A percentile compares a stretch with the other conserved stretches of the same genome.
Evolutionary conservation across 306 rosid genomes (phyloP).

Genomic region (Quercus wislizeni): DNA sequence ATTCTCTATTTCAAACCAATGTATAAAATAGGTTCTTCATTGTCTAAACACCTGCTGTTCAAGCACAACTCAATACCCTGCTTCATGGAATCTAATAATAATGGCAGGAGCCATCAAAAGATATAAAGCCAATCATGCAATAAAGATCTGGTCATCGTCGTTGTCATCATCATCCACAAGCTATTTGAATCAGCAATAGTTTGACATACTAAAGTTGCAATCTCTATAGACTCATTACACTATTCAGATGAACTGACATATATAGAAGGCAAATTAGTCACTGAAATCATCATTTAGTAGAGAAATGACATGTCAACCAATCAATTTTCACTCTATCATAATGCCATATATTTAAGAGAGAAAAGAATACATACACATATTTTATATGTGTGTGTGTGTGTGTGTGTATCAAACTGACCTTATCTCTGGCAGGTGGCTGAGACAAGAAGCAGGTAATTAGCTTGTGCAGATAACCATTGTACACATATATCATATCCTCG

Average conservation of each 20-base stretch:
- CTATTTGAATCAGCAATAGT: not conserved
- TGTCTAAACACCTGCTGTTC: not conserved
- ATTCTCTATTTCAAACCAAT: not conserved
- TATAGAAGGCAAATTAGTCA: not conserved
- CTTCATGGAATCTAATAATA: not conserved
- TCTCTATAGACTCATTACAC: not conserved
- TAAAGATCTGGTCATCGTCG: not conserved
- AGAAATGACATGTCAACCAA: not conserved
- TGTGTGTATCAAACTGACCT: slow-evolving; percentile 47
- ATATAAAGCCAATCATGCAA: not conserved
- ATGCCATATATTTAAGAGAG: not conserved
- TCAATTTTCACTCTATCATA: not conserved
- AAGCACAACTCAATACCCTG: not conserved
- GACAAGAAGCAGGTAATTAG: slow-evolving; percentile 83
- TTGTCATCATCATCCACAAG: not conserved
- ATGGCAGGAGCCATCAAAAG: not conserved
- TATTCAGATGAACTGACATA: not conserved
- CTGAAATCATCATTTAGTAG: not conserved
- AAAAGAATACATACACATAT: not conserved
- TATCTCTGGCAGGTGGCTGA: slow-evolving; percentile 87
- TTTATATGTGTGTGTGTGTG: not conserved
- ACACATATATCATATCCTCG: slow-evolving; percentile 92
- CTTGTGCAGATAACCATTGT: slow-evolving; percentile 93
- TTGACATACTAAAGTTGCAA: not conserved
- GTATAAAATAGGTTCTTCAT: not conserved